Percentiles rank a stretch among this genome's conserved stretches.
Conservation (phyloP, 164 flowering plant genomes). For the Vitis amurensis region DNA sequence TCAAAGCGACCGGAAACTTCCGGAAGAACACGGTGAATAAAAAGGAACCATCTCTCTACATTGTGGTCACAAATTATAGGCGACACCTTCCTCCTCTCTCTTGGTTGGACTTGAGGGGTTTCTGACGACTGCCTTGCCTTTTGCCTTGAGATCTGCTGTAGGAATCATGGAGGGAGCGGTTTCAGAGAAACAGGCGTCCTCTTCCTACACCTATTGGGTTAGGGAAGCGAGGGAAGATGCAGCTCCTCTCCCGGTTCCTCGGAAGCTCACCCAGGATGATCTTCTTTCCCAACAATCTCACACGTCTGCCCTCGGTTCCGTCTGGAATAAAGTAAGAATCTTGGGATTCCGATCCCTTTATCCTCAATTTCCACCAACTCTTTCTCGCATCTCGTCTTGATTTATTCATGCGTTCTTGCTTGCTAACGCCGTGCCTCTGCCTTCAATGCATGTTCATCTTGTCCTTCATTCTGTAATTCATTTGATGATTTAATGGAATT, state of each 20-base stretch:
- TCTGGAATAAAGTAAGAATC: constrained; percentile 64
- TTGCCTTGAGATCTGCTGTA: not conserved
- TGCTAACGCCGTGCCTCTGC: no score
- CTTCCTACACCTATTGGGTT: constrained; percentile 89
- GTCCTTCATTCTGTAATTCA: no score
- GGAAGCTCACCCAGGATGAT: constrained; percentile 55
- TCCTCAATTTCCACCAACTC: not conserved
- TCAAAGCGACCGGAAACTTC: constrained; percentile 2
- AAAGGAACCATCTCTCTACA: not conserved
- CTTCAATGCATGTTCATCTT: no score
- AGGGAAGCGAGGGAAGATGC: constrained; percentile 61
- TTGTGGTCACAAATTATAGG: not conserved
- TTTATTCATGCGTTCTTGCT: no score
- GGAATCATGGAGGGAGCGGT: constrained; percentile 16
- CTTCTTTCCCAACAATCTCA: constrained; percentile 21
- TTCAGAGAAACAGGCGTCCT: constrained; percentile 8
- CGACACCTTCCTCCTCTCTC: not conserved
- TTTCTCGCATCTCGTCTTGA: no score
- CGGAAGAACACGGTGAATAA: not conserved
- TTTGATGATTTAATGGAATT: no score
- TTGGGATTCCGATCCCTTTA: not conserved
- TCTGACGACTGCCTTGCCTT: not conserved
- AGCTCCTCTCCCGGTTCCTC: constrained; percentile 73
- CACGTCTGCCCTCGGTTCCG: constrained; percentile 60
- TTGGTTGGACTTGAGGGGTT: no score